Conservation (phyloP, 371 early-diverging fungal genomes). For the Rozella allomycis region DNA sequence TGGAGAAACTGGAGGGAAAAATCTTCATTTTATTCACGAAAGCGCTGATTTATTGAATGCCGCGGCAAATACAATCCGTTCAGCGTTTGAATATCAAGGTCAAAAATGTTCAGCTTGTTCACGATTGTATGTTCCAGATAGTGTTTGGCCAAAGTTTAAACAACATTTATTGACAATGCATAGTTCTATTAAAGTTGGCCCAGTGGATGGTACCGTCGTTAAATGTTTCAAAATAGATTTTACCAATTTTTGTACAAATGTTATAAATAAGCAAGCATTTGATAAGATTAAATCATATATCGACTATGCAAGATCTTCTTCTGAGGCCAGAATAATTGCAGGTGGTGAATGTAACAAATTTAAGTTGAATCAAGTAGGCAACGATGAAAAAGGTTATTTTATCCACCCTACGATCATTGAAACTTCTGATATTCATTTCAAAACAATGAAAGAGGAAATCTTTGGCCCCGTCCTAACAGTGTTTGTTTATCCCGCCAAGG, state of each 20-base stretch:
- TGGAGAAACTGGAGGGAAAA: conserved; percentile 96
- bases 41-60: conserved; percentile 31
- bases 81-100: conserved; percentile 85
- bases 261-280: conserved; percentile 77
- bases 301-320: conserved; percentile 28
- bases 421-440: conserved; percentile 59
- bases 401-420: conserved; percentile 75
- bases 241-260: conserved; percentile 49
- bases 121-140: conserved; percentile 68
- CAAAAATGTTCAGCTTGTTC: conserved; percentile 94
- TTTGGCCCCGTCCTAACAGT: conserved; percentile 93
- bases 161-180: conserved; percentile 35
- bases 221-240: conserved; percentile 24
- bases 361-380: conserved; percentile 11
- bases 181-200: conserved; percentile 57
- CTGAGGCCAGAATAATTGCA: conserved; percentile 10
- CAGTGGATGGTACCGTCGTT: conserved; percentile 27
- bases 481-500: conserved; percentile 65
- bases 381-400: conserved; percentile 65
- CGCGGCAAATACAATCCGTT: conserved; percentile 61
- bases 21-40: conserved; percentile 82
- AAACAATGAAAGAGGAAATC: conserved; percentile 81
- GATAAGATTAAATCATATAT: conserved; percentile 78
- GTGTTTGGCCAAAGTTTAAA: conserved; percentile 51
- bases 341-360: conserved; percentile 13